These are phyloP conservation scores for Kickxella alabastrina DNA, from an alignment of 192 early-diverging fungal genomes.

Conservation along the genomic window DNA sequence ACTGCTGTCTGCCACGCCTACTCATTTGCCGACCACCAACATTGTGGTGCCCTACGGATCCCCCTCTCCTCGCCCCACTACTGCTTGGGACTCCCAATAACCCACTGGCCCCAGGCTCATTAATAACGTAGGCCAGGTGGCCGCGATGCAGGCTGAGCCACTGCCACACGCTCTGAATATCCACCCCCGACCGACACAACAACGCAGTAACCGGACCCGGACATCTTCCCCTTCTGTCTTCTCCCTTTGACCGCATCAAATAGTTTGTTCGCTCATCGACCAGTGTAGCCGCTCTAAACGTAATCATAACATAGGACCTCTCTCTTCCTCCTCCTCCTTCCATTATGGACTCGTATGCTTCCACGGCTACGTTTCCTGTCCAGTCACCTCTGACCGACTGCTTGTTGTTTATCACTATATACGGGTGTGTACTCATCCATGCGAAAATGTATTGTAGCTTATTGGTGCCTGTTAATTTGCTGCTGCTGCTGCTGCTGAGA, in stretches of 20 bases:
- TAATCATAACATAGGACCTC: slow-evolving; percentile 30
- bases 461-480: neutral
- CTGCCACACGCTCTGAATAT: slow-evolving; percentile 41
- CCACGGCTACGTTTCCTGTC: slow-evolving; percentile 32
- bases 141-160: slow-evolving; percentile 39
- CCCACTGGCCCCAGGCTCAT: too few relatives aligned
- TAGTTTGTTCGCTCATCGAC: slow-evolving; percentile 24
- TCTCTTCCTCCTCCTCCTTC: too few relatives aligned
- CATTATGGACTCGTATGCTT: slow-evolving; percentile 26
- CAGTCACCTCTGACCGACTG: too few relatives aligned
- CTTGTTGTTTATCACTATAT: slow-evolving; percentile 13
- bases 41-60: too few relatives aligned
- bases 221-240: slow-evolving; percentile 16
- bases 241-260: slow-evolving; percentile 23
- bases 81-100: too few relatives aligned
- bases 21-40: too few relatives aligned
- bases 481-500: too few relatives aligned
- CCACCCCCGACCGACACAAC: slow-evolving; percentile 24
- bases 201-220: slow-evolving; percentile 31
- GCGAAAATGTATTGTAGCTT: slow-evolving; percentile 12
- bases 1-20: too few relatives aligned
- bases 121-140: slow-evolving; percentile 20
- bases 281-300: slow-evolving; percentile 16
- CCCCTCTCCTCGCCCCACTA: too few relatives aligned
- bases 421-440: slow-evolving; percentile 46